phyloP scores from a whole-genome alignment of 2,329 filamentous ascomycete species.

The Calonectria ilicicola region DNA sequence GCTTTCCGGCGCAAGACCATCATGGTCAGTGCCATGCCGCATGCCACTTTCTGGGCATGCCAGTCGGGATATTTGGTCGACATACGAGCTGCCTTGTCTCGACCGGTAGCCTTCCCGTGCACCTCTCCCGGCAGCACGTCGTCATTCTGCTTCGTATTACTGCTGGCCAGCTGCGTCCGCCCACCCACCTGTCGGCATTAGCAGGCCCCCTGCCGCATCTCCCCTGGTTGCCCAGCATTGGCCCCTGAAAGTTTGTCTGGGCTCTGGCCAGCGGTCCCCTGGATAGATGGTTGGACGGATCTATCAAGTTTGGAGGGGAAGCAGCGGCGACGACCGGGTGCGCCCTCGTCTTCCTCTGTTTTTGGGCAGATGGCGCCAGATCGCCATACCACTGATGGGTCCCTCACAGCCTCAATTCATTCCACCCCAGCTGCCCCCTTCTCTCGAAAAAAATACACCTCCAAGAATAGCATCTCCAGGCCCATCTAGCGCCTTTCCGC shows the following conservation, averaged over 20 bases:
- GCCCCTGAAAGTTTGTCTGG: constrained; percentile 26
- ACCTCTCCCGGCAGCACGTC: constrained; percentile 8
- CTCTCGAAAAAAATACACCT: constrained; percentile 24
- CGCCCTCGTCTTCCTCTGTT: constrained; percentile 4
- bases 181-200: constrained; percentile 33
- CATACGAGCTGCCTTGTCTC: constrained; percentile 20
- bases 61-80: constrained; percentile 1
- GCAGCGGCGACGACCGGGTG: constrained; percentile 19
- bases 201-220: constrained; percentile 28
- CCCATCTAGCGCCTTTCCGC: constrained; percentile 32
- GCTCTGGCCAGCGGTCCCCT: constrained; percentile 9
- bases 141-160: constrained; percentile 39
- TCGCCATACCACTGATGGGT: constrained; percentile 39
- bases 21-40: constrained; percentile 6
- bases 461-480: constrained; percentile 40
- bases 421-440: constrained; percentile 8
- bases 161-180: constrained; percentile 8
- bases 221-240: constrained; percentile 30
- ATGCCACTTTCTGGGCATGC: neutral
- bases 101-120: constrained; percentile 4
- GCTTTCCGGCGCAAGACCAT: neutral
- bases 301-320: constrained; percentile 9
- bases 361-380: constrained; percentile 32
- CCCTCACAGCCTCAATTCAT: constrained; percentile 43
- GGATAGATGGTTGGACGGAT: constrained; percentile 6